Evolutionary conservation across 768 basidiomycete species (phyloP), one percentile per base, ranked within the genome.

Genomic region (Lactarius sanguifluus): DNA sequence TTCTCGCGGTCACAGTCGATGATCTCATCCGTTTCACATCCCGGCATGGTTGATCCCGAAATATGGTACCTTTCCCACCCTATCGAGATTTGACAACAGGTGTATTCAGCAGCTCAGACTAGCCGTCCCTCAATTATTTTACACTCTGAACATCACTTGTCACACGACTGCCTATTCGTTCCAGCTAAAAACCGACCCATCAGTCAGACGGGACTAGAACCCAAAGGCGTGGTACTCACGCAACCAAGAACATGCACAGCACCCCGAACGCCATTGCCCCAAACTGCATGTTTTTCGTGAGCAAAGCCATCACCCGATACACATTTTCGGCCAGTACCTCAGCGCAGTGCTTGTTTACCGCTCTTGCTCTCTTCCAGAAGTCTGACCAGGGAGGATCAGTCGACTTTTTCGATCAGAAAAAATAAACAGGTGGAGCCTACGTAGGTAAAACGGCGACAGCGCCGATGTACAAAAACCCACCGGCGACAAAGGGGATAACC

Each of bases 381-480:
- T 66, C 94, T 94, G 72, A 43, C 56, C 38, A 62, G 41, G 7
- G 58, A 52, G 7, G 58, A 52, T 57, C 50, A 64, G 60, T 10
- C 64, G 60, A 38, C 58, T 34, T 40, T 18, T 62, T 58, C 68
- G 57, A 66, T 57, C 59, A 62, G 62, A 61, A 63, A 32, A 38
- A 12, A 38, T 13, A 52, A 52, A 36, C 30, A n/a, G 41, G 34
- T 61, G 30, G 50, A 45, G 82, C 90, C 73, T 82, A 93, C 91
- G 90, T 92, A 71, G 94, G 94, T 66, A 95, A 79, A 67, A 95
- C 93, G 57, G 93, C 92, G 64, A 96, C 94, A 36, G 92, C 91
- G 32, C 93, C 94, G 73, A 96, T 95, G 77, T 95, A 96, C 72
- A 96, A 79, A 79, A 96, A 97, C 20, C 93, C 93, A 69, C 92